Conservation (phyloP, 495 filamentous ascomycete genomes). For the Lasiosphaeriaceae sp. region DNA sequence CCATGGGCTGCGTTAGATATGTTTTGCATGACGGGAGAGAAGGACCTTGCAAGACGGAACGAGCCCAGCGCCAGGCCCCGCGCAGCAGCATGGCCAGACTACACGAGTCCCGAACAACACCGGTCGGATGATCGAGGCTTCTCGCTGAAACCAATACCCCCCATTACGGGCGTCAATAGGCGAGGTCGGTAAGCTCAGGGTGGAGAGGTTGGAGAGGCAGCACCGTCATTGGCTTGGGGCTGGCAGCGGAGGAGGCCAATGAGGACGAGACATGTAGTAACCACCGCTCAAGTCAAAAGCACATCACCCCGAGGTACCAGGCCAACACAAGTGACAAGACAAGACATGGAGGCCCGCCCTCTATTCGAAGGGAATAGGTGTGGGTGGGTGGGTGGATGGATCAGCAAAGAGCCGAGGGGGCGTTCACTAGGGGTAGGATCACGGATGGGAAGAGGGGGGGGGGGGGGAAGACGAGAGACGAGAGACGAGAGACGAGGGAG, state of each 20-base stretch:
- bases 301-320: background rate
- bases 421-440: no score
- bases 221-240: background rate
- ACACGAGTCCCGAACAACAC: background rate
- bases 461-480: no score
- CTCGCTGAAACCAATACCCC: slow-evolving; percentile 17
- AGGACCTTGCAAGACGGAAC: background rate
- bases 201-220: background rate
- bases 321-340: background rate
- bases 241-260: slow-evolving; percentile 5
- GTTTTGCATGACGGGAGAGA: slow-evolving; percentile 9
- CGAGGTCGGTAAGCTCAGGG: no score
- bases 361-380: no score
- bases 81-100: no score
- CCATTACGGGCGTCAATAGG: background rate
- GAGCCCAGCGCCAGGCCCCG: no score
- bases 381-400: no score
- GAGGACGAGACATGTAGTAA: slow-evolving; percentile 10
- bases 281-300: background rate
- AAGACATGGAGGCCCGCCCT: no score
- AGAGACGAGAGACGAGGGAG: no score
- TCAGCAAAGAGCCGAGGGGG: no score
- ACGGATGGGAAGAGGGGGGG: no score
- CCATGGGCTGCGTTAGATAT: slow-evolving; percentile 2
- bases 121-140: slow-evolving; percentile 3